Evolutionary conservation across 129 eudicot genomes (phyloP).

Genomic region (Tagetes erecta): DNA sequence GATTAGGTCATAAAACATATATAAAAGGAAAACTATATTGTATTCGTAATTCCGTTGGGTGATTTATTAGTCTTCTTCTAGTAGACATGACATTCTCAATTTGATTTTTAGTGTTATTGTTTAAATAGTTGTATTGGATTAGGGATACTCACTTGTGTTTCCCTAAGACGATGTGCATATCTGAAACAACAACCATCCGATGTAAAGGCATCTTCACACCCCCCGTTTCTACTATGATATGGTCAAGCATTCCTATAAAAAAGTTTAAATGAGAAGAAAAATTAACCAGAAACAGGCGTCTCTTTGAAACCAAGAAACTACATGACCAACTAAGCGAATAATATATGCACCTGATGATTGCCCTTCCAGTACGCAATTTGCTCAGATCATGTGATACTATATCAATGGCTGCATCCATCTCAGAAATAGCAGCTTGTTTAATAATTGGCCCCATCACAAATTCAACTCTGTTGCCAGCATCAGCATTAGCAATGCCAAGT

Average conservation of each 20-base stretch:
- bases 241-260: slow-evolving; percentile 89
- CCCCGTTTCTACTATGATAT: slow-evolving; percentile 69
- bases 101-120: too few relatives aligned
- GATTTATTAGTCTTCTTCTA: too few relatives aligned
- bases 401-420: slow-evolving; percentile 88
- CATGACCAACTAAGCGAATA: slow-evolving; percentile 3
- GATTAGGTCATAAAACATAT: too few relatives aligned
- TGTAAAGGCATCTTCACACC: slow-evolving; percentile 81
- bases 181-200: slow-evolving; percentile 89
- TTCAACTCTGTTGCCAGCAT: slow-evolving; percentile 38
- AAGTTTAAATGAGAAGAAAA: neutral
- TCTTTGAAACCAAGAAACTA: neutral
- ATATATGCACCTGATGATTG: slow-evolving; percentile 64
- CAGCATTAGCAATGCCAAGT: slow-evolving; percentile 43
- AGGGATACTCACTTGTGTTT: too few relatives aligned
- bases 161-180: too few relatives aligned
- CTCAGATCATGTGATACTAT: slow-evolving; percentile 67
- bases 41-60: too few relatives aligned
- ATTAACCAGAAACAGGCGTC: neutral
- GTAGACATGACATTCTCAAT: too few relatives aligned
- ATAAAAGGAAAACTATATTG: too few relatives aligned
- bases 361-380: slow-evolving; percentile 90
- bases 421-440: slow-evolving; percentile 63
- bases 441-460: slow-evolving; percentile 55
- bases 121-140: too few relatives aligned